phyloP scores from a whole-genome alignment of 768 basidiomycete species.

The Clitopilus hobsonii region DNA sequence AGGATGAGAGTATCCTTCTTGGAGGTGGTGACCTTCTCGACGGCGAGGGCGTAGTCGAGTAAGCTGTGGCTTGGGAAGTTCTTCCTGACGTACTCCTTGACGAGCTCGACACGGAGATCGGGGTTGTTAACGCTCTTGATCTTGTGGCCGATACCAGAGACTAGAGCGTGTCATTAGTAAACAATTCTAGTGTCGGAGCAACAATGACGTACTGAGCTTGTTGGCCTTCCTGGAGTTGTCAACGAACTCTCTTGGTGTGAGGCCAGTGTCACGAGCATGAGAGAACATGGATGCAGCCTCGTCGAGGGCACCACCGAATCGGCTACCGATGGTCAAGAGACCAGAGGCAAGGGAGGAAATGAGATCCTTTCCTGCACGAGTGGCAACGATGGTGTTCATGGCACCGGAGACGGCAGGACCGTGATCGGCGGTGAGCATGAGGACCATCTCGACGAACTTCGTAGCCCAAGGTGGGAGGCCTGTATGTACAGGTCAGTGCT shows the following conservation, averaged over 20 bases:
- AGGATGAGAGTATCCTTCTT: conserved; percentile 99
- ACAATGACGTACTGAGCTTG: conserved; percentile 73
- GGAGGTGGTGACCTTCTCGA: conserved; percentile 94
- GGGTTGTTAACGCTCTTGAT: conserved; percentile 99
- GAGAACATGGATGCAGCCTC: conserved; percentile 98
- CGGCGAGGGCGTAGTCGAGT: conserved; percentile 92
- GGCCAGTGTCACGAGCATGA: conserved; percentile 80
- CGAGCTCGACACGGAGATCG: conserved; percentile 87
- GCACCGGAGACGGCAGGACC: conserved; percentile 97
- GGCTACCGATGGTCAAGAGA: conserved; percentile 95
- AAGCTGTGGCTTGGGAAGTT: conserved; percentile 94
- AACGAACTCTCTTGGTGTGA: conserved; percentile 98
- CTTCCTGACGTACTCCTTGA: conserved; percentile 93
- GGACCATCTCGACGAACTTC: conserved; percentile 99
- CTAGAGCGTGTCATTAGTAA: conserved; percentile 26
- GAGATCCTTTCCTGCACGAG: conserved; percentile 98
- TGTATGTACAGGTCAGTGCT: conserved; percentile 7
- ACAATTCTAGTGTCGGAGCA: conserved; percentile 4
- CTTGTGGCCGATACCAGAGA: conserved; percentile 99
- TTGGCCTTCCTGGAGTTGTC: conserved; percentile 90
- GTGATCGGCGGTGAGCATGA: conserved; percentile 99
- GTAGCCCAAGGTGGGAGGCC: conserved; percentile 85
- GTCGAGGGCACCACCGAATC: conserved; percentile 98
- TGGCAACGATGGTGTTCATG: conserved; percentile 99
- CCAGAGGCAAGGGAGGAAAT: conserved; percentile 96